Conservation (phyloP, 1,284 basidiomycete genomes). For the Marasmius oreades region DNA sequence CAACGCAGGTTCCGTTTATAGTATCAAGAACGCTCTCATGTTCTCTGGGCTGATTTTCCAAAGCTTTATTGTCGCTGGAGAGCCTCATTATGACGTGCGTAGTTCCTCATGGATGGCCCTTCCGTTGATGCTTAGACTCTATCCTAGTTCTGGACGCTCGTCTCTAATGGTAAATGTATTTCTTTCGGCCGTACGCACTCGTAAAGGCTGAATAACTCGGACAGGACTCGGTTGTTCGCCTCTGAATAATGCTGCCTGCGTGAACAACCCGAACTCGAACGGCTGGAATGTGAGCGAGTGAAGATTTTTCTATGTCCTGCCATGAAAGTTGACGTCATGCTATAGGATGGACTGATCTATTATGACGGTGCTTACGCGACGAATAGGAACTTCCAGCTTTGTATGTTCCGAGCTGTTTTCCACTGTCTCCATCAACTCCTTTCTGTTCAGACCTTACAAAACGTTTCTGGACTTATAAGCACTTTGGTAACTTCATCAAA, state of each 20-base stretch:
- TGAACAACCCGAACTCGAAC: slow-evolving; percentile 28
- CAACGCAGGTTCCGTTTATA: slow-evolving; percentile 8
- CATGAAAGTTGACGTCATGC: neutral
- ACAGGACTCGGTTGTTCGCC: slow-evolving; percentile 33
- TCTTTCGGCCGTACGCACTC: neutral
- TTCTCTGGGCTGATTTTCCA: slow-evolving; percentile 35
- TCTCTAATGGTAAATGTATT: slow-evolving; percentile 19
- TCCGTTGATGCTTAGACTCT: too few relatives aligned
- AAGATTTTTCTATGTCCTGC: neutral
- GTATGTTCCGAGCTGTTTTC: slow-evolving; percentile 17
- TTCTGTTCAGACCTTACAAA: slow-evolving; percentile 30
- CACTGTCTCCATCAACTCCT: neutral
- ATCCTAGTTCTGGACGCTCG: neutral
- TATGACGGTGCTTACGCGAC: slow-evolving; percentile 32
- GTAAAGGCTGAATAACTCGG: neutral
- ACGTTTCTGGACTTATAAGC: slow-evolving; percentile 37
- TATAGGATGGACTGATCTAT: slow-evolving; percentile 36
- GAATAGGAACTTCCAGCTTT: slow-evolving; percentile 34
- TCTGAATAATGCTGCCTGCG: slow-evolving; percentile 24
- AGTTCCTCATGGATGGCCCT: neutral
- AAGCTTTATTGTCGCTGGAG: slow-evolving; percentile 30
- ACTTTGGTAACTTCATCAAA: slow-evolving; percentile 38
- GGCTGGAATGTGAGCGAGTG: slow-evolving; percentile 32
- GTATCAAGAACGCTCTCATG: slow-evolving; percentile 35
- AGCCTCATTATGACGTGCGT: slow-evolving; percentile 36